Conservation (phyloP, 1,284 basidiomycete species). For the Leccinum subrobustum region DNA sequence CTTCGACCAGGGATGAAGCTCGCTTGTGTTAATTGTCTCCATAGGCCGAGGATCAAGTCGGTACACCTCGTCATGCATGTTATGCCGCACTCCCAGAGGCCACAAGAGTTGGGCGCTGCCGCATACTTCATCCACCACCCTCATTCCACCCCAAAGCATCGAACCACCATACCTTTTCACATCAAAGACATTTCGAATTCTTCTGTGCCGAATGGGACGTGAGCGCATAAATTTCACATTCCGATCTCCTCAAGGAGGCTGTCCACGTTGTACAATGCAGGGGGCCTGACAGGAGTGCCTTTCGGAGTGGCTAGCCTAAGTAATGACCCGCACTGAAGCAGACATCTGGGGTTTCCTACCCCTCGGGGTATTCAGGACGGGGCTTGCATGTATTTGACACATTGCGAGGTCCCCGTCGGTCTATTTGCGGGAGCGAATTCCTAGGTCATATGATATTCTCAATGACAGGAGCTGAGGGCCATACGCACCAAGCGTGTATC, state of each 20-base stretch:
- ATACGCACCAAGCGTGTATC: slow-evolving; percentile 19
- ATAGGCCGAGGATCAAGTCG: not conserved
- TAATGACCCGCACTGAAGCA: slow-evolving; percentile 1
- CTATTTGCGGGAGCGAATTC: slow-evolving; percentile 6
- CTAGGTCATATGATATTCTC: slow-evolving; percentile 9
- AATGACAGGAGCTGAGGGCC: slow-evolving; percentile 1
- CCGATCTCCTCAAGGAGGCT: slow-evolving; percentile 18
- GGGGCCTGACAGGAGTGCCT: slow-evolving; percentile 1
- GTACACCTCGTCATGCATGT: slow-evolving; percentile 5
- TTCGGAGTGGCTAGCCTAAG: slow-evolving; percentile 2
- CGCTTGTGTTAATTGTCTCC: not conserved
- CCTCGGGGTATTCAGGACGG: not conserved
- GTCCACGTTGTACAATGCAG: slow-evolving; percentile 14
- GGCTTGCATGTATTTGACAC: slow-evolving; percentile 6
- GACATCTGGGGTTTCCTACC: not conserved
- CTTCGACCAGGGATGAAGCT: not conserved
- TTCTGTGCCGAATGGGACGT: not conserved
- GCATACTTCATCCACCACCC: slow-evolving; percentile 10
- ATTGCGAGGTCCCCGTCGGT: slow-evolving; percentile 6
- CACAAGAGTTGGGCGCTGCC: slow-evolving; percentile 1
- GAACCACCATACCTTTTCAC: slow-evolving; percentile 19
- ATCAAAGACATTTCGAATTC: slow-evolving; percentile 17
- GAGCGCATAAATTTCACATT: slow-evolving; percentile 13
- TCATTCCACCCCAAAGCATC: slow-evolving; percentile 13
- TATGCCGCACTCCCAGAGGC: not conserved